Conservation (phyloP, 2,329 filamentous ascomycete genomes). For the Alternaria consortialis region DNA sequence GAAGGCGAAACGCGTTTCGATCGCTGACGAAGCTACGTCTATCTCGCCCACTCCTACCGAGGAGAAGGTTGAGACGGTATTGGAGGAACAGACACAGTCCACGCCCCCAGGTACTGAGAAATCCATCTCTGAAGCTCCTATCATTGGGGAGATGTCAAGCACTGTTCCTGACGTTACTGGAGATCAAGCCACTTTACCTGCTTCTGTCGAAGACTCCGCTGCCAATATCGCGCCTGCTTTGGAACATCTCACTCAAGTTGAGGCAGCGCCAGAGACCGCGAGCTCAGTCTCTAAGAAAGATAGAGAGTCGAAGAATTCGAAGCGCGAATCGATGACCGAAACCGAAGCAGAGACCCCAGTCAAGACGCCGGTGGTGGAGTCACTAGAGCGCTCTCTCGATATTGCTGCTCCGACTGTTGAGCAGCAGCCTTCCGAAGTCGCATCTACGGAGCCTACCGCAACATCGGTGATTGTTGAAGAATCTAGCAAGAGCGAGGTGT, state of each 20-base stretch:
- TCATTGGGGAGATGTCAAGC: not conserved
- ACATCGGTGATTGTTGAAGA: not conserved
- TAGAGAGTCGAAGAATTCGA: slow-evolving; percentile 36
- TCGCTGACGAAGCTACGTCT: slow-evolving; percentile 14
- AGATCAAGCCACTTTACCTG: not conserved
- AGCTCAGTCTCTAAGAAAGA: slow-evolving; percentile 22
- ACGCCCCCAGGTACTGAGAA: not conserved
- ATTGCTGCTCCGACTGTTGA: not conserved
- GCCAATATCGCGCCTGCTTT: not conserved
- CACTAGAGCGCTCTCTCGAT: slow-evolving; percentile 9
- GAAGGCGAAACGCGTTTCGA: slow-evolving; percentile 28
- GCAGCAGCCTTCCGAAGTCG: slow-evolving; percentile 2
- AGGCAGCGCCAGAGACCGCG: not conserved
- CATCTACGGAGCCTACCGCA: not conserved
- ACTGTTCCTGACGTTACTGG: not conserved
- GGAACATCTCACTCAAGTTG: not conserved
- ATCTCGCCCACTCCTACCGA: slow-evolving; percentile 11
- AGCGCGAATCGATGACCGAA: slow-evolving; percentile 29
- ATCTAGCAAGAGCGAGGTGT: not conserved
- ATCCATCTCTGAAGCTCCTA: not conserved
- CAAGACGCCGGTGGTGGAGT: slow-evolving; percentile 14
- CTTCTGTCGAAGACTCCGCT: not conserved
- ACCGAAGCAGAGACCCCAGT: not conserved
- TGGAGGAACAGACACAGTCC: not conserved
- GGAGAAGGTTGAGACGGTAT: slow-evolving; percentile 12